Percentiles rank a stretch among this genome's conserved stretches.
phyloP scores from a whole-genome alignment of 306 rosid species.

The Psophocarpus tetragonolobus region DNA sequence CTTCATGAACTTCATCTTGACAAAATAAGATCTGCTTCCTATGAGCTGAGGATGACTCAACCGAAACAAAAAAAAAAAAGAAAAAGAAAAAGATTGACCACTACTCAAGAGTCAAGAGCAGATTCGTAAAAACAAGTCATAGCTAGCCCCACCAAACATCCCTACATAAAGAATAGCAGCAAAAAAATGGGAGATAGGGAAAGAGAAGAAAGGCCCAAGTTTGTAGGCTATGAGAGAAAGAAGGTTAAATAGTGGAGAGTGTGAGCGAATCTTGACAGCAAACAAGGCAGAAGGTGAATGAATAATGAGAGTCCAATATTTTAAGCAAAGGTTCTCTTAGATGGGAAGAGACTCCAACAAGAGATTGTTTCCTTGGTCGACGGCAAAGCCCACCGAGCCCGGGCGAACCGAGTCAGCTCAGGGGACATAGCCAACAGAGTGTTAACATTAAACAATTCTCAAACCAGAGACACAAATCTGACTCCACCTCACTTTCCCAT shows the following conservation, averaged over 20 bases:
- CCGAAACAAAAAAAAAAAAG: background rate
- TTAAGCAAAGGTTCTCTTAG: constrained; percentile 71
- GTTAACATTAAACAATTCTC: constrained; percentile 66
- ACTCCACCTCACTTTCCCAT: constrained; percentile 78
- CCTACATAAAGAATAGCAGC: constrained; percentile 30
- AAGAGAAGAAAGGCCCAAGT: constrained; percentile 39
- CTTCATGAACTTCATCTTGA: constrained; percentile 96
- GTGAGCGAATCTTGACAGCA: constrained; percentile 78
- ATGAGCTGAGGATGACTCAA: constrained; percentile 7
- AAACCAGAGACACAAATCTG: constrained; percentile 80
- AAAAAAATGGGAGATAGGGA: constrained; percentile 39
- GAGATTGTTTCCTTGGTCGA: constrained; percentile 94
- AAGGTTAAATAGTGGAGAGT: constrained; percentile 46
- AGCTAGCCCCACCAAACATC: constrained; percentile 38
- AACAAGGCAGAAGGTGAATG: constrained; percentile 68
- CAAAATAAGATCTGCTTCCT: constrained; percentile 54
- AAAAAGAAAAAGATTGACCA: constrained; percentile 22
- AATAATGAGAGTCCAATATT: constrained; percentile 47
- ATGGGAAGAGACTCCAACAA: constrained; percentile 77
- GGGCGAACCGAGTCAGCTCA: constrained; percentile 74
- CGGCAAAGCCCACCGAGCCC: constrained; percentile 97
- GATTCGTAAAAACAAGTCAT: constrained; percentile 36
- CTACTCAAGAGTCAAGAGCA: constrained; percentile 35
- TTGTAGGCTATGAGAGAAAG: constrained; percentile 48
- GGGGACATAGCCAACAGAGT: constrained; percentile 89